These are phyloP conservation scores for Mortierella sp. DNA, from an alignment of 371 early-diverging fungal species.

Conservation along the genomic window DNA sequence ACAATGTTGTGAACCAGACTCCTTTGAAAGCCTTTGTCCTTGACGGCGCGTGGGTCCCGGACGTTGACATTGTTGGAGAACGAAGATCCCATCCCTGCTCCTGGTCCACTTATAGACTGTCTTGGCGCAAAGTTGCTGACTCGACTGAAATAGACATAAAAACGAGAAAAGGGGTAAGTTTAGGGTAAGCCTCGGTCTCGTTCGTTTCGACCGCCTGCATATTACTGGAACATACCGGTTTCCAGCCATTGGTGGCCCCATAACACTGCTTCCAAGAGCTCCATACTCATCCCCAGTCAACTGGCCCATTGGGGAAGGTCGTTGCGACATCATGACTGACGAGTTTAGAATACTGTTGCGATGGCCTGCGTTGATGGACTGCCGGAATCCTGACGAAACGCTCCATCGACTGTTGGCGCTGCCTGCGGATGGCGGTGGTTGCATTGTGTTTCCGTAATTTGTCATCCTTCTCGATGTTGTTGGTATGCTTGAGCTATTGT, in stretches of 20 bases:
- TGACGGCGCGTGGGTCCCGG: constrained; percentile 75
- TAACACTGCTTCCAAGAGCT: constrained; percentile 31
- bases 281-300: constrained; percentile 37
- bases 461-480: constrained; percentile 11
- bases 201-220: neutral
- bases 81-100: constrained; percentile 14
- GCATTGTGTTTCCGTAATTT: constrained; percentile 16
- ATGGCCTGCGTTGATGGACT: constrained; percentile 31
- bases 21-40: constrained; percentile 78
- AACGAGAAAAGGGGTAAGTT: neutral
- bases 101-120: constrained; percentile 34
- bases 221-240: constrained; percentile 17
- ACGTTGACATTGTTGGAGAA: constrained; percentile 29
- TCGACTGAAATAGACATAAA: constrained; percentile 14
- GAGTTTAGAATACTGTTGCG: constrained; percentile 31
- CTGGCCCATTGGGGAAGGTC: constrained; percentile 50
- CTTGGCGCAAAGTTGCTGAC: constrained; percentile 34
- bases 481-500: constrained; percentile 4
- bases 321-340: constrained; percentile 30
- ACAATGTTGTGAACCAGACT: constrained; percentile 75
- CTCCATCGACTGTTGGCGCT: constrained; percentile 47
- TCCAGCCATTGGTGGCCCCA: constrained; percentile 42
- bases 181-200: neutral
- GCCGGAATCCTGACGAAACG: constrained; percentile 35
- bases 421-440: constrained; percentile 25